Base-by-base conservation (phyloP, 2,329 filamentous ascomycete genomes). In the Pestalotiopsis sp. region DNA sequence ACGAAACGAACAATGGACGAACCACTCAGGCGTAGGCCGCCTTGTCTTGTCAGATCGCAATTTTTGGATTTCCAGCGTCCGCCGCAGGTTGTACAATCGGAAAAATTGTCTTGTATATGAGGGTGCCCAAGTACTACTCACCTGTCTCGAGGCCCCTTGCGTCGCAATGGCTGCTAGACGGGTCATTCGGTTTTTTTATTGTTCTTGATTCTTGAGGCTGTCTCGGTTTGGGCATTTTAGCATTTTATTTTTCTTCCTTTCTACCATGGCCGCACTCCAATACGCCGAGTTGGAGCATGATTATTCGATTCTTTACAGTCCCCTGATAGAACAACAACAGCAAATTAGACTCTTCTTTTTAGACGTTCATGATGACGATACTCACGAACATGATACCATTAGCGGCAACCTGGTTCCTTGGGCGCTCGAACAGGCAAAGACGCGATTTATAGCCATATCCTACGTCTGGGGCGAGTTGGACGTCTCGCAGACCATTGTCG, bases 381-480 rank as follows among this genome's bases (percentile, higher is more conserved):
- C 5, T 4, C 59, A 62, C 9, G 59, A 62, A 41, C 11, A 62
- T 40, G 59, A 62, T 41, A 17, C 59, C 27, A 62, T 62, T n/a
- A 40, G 25, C 9, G 31, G 59, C 20, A 20, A n/a, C 13, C 59
- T 62, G n/a, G 59, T 41, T 12, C 59, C 59, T 3, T 20, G 12
- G 31, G 27, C 27, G 5, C 59, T 62, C 17, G 59, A 62, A 13
- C 13, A 62, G 17, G 59, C 36, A 14, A 62, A 62, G n/a, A 40
- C 59, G 4, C 59, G 59, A 41, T 66, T 58, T 56, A 38, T 38
- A 25, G 65, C 65, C 9, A n/a, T 66, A 27, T 66, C 65, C 12
- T 59, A 66, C 20, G 65, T 66, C 3, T 66, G 65, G 65, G 65
- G 65, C 25, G 31, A 23, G 17, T 11, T 38, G 25, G 65, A 60